Conservation (phyloP, 2,329 filamentous ascomycete species). For the Cryoendolithus antarcticus region DNA sequence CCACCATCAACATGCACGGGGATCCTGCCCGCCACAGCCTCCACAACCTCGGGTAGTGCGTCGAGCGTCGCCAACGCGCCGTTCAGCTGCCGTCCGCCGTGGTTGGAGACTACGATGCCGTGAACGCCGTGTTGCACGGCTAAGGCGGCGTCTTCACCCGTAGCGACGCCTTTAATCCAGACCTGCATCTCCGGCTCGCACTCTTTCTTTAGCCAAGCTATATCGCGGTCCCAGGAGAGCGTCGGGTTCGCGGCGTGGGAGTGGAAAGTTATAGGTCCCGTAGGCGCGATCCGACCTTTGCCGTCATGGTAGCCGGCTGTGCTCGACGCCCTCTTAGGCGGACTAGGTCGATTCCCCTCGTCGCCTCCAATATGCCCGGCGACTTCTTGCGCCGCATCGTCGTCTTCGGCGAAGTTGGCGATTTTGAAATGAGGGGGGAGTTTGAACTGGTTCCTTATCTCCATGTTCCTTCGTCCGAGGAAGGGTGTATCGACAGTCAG, state of each 20-base stretch:
- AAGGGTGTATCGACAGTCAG: conserved; percentile 45
- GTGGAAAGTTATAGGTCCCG: conserved; percentile 27
- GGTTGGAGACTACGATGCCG: conserved; percentile 42
- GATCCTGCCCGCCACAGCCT: conserved; percentile 28
- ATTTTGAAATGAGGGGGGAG: conserved; percentile 24
- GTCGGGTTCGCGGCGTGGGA: conserved; percentile 29
- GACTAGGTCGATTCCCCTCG: conserved; percentile 1
- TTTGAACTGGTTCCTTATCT: conserved; percentile 42
- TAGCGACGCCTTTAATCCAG: conserved; percentile 33
- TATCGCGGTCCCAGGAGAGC: conserved; percentile 35
- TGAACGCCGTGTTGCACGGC: conserved; percentile 30
- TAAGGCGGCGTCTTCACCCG: conserved; percentile 27
- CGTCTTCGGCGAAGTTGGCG: conserved; percentile 22
- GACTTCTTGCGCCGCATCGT: conserved; percentile 8
- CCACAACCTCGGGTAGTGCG: conserved; percentile 24
- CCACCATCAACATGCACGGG: conserved; percentile 49
- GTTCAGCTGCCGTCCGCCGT: conserved; percentile 46
- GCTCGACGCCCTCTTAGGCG: conserved; percentile 1
- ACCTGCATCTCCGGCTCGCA: conserved; percentile 36
- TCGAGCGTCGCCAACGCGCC: conserved; percentile 43
- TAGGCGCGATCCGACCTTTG: conserved; percentile 20
- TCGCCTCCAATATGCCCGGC: neutral
- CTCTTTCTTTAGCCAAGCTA: conserved; percentile 36
- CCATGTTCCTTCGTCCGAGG: conserved; percentile 41
- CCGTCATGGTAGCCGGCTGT: conserved; percentile 15